phyloP scores from a whole-genome alignment of 306 rosid species.

The Medicago ruthenica region DNA sequence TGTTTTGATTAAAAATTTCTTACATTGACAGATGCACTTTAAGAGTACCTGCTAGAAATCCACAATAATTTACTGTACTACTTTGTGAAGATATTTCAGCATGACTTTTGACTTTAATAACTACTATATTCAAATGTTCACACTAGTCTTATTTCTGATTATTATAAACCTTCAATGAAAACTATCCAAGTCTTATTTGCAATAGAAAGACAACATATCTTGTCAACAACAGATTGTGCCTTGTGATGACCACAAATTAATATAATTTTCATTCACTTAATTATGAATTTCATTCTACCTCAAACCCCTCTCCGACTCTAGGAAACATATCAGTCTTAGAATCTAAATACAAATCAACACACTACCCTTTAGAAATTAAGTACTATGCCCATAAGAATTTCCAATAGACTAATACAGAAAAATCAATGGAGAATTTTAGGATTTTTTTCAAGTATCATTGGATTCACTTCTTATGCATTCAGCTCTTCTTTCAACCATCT shows the following conservation, averaged over 20 bases:
- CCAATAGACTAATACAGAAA: conserved; percentile 6
- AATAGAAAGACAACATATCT: no score
- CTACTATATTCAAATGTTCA: background rate
- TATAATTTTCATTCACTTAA: background rate
- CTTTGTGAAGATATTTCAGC: no score
- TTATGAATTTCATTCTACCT: background rate
- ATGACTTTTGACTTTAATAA: background rate
- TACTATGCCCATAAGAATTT: conserved; percentile 12
- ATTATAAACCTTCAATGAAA: no score
- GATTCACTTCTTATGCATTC: conserved; percentile 26
- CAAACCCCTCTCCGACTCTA: background rate
- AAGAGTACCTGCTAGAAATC: no score
- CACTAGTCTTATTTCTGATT: no score
- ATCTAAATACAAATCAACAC: background rate
- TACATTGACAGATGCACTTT: background rate
- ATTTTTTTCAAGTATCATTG: conserved; percentile 31
- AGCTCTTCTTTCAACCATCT: conserved; percentile 42
- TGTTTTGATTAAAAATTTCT: background rate
- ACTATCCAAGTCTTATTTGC: no score
- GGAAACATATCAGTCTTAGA: background rate
- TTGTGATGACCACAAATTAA: background rate
- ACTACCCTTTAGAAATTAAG: background rate
- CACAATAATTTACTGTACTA: no score
- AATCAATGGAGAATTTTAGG: conserved; percentile 36
- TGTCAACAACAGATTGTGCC: no score